Percentiles rank a stretch among this genome's conserved stretches.
These are phyloP conservation scores for Aspergillus sp. DNA, from an alignment of 2,329 filamentous ascomycete genomes.

Conservation along the genomic window DNA sequence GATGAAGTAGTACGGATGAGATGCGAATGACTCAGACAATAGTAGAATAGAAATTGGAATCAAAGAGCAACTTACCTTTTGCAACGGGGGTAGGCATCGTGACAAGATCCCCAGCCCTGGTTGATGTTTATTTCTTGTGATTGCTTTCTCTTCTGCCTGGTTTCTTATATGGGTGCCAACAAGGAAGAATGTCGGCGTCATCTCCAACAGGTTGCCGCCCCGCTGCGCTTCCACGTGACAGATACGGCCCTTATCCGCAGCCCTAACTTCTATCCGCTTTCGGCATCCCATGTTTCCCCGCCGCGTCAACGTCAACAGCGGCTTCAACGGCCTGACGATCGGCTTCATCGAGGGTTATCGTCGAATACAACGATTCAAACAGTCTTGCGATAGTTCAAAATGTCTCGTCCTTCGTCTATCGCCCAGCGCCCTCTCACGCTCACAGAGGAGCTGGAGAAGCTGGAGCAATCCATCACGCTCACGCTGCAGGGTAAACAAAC, in stretches of 20 bases:
- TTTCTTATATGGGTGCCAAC: constrained; percentile 8
- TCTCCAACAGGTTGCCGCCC: constrained; percentile 4
- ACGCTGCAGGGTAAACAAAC: constrained; percentile 72
- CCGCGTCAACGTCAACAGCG: constrained; percentile 8
- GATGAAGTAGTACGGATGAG: background rate
- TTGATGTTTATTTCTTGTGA: no score
- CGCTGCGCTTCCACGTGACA: constrained; percentile 26
- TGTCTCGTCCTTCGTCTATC: constrained; percentile 48
- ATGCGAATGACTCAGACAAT: constrained; percentile 1
- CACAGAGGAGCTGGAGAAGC: constrained; percentile 89
- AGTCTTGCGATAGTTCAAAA: constrained; percentile 16
- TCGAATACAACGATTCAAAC: no score
- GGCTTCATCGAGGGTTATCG: no score
- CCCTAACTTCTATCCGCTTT: constrained; percentile 30
- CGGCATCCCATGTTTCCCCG: constrained; percentile 20
- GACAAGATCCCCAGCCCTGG: background rate
- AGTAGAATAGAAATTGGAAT: constrained; percentile 1
- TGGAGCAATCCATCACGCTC: constrained; percentile 94
- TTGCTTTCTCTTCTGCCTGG: constrained; percentile 12
- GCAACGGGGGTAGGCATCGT: constrained; percentile 45
- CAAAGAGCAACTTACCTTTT: constrained; percentile 35
- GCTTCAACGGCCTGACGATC: no score
- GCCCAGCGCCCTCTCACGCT: constrained; percentile 63
- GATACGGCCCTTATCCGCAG: constrained; percentile 26
- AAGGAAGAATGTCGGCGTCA: constrained; percentile 1